phyloP scores from a whole-genome alignment of 495 filamentous ascomycete genomes.

The Penicillium ochrochloron region DNA sequence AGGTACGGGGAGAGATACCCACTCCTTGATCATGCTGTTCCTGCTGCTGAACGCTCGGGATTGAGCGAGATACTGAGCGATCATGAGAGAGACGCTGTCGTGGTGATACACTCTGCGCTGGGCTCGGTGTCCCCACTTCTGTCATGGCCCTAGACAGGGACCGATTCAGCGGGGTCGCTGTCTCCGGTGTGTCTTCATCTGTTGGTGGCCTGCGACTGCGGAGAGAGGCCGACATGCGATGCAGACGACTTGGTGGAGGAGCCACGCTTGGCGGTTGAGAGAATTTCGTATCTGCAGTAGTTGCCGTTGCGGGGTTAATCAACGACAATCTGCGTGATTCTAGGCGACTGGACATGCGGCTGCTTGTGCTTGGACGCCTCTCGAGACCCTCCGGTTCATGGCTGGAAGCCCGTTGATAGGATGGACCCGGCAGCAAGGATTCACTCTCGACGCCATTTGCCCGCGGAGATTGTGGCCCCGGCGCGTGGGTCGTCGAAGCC shows the following conservation, averaged over 20 bases:
- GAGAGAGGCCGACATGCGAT: constrained; percentile 45
- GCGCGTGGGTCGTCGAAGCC: constrained; percentile 30
- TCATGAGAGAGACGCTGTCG: constrained; percentile 49
- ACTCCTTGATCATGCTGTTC: constrained; percentile 33
- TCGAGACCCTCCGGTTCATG: constrained; percentile 48
- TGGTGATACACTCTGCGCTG: constrained; percentile 35
- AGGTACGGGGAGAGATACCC: constrained; percentile 28
- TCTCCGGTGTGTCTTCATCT: constrained; percentile 40
- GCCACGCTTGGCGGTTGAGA: constrained; percentile 36
- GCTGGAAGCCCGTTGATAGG: constrained; percentile 46
- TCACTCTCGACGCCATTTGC: constrained; percentile 40
- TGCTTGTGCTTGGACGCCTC: constrained; percentile 53
- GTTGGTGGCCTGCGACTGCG: constrained; percentile 39
- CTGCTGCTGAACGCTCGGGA: constrained; percentile 28
- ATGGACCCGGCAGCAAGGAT: constrained; percentile 32
- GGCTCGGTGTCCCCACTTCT: constrained; percentile 39
- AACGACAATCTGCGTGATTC: constrained; percentile 74
- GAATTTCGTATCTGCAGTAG: constrained; percentile 29
- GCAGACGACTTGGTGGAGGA: constrained; percentile 40
- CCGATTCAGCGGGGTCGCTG: constrained; percentile 31
- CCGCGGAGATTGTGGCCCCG: constrained; percentile 28
- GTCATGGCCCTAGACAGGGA: constrained; percentile 48
- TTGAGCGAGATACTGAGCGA: constrained; percentile 42
- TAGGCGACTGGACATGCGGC: constrained; percentile 68
- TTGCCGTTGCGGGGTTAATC: constrained; percentile 45